Evolutionary conservation across 2,329 filamentous ascomycete genomes (phyloP).

Genomic region (Aspergillus awamori): DNA sequence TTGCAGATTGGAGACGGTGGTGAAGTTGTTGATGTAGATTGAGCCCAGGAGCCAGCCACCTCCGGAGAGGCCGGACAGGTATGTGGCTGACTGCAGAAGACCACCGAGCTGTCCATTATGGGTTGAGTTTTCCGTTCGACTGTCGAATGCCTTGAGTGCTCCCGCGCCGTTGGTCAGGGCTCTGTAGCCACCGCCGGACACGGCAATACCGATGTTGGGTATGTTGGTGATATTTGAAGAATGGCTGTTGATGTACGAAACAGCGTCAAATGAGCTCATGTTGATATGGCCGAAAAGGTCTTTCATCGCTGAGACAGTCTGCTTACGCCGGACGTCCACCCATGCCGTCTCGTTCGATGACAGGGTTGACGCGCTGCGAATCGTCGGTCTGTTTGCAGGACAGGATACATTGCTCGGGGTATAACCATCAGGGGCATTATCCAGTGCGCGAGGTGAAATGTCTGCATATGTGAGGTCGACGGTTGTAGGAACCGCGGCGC

Average conservation of each 20-base stretch:
- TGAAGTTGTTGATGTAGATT: constrained; percentile 78
- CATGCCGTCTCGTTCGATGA: constrained; percentile 75
- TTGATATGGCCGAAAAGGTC: constrained; percentile 72
- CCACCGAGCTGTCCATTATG: constrained; percentile 72
- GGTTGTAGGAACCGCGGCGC: background rate
- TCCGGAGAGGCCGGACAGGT: constrained; percentile 78
- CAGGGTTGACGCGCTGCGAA: constrained; percentile 66
- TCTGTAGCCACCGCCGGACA: constrained; percentile 83
- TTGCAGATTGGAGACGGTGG: constrained; percentile 57
- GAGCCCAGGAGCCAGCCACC: constrained; percentile 84
- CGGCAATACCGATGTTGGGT: constrained; percentile 75
- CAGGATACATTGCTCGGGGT: constrained; percentile 70
- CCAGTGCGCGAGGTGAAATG: constrained; percentile 44
- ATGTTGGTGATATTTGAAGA: constrained; percentile 58
- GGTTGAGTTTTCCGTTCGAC: constrained; percentile 65
- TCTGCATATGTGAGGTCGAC: background rate
- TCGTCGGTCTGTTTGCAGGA: constrained; percentile 66
- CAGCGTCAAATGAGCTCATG: constrained; percentile 74
- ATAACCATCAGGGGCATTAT: constrained; percentile 69
- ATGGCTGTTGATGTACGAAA: constrained; percentile 66
- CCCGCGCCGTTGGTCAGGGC: constrained; percentile 85
- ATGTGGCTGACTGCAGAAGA: constrained; percentile 78
- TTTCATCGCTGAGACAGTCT: constrained; percentile 73
- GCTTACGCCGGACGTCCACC: constrained; percentile 70
- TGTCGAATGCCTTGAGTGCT: constrained; percentile 76